These are phyloP conservation scores for Hymenochaete sp. DNA, from an alignment of 1,284 basidiomycete species.

Conservation along the genomic window DNA sequence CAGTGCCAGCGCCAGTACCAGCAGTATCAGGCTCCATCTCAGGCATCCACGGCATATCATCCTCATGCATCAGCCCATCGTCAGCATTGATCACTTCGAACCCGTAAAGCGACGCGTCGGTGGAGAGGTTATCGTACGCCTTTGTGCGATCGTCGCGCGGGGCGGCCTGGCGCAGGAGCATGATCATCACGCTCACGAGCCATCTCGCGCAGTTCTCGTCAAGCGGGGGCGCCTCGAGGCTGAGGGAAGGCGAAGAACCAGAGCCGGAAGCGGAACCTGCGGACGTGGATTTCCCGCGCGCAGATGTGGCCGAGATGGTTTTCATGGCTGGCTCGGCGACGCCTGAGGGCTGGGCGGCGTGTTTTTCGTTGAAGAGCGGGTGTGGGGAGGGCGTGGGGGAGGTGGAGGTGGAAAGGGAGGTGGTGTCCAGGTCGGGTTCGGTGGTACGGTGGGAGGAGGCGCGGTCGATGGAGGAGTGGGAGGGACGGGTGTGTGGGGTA, in stretches of 20 bases:
- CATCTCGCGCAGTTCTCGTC: slow-evolving; percentile 86
- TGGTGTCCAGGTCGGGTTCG: slow-evolving; percentile 1
- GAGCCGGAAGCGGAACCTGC: too few species aligned
- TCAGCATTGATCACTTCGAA: slow-evolving; percentile 48
- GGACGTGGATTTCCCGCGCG: too few species aligned
- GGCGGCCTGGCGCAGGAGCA: slow-evolving; percentile 71
- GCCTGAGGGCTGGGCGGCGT: slow-evolving; percentile 5
- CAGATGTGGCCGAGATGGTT: too few species aligned
- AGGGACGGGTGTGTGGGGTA: slow-evolving; percentile 31
- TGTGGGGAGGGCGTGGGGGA: slow-evolving; percentile 5
- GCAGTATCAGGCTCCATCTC: slow-evolving; percentile 16
- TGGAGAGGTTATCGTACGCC: slow-evolving; percentile 53
- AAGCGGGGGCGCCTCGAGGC: slow-evolving; percentile 64
- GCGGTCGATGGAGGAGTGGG: too few species aligned
- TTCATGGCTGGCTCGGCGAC: slow-evolving; percentile 22
- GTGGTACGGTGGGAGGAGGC: slow-evolving; percentile 16
- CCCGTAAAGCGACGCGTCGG: slow-evolving; percentile 63
- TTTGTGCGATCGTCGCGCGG: slow-evolving; percentile 49
- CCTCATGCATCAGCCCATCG: slow-evolving; percentile 6
- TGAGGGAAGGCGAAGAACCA: slow-evolving; percentile 26
- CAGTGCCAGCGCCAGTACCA: slow-evolving; percentile 15
- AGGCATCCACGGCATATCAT: slow-evolving; percentile 19
- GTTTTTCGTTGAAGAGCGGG: too few species aligned
- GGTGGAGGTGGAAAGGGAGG: slow-evolving; percentile 11
- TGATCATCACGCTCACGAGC: slow-evolving; percentile 72